phyloP scores from a whole-genome alignment of 148 eudicot species.

The Cornus suecica region DNA sequence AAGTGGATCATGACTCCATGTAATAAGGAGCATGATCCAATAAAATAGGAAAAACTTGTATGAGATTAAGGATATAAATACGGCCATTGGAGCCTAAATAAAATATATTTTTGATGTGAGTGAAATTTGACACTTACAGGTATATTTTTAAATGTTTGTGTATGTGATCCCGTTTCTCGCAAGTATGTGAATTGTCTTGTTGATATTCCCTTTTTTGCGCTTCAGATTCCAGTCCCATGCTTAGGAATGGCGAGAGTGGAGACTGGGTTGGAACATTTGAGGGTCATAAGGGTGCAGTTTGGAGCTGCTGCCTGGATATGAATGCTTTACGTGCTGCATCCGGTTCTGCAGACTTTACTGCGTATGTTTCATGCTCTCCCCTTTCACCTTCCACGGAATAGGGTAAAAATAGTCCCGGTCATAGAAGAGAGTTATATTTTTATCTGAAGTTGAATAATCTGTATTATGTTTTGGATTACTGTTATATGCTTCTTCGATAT shows the following conservation, averaged over 20 bases:
- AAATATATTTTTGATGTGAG: too few relatives aligned
- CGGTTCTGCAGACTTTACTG: constrained; percentile 82
- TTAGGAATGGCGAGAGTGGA: constrained; percentile 89
- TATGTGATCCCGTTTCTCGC: background rate
- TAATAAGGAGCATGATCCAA: too few relatives aligned
- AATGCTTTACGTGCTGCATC: constrained; percentile 78
- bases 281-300: constrained; percentile 92
- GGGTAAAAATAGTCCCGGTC: background rate
- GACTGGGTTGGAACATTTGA: constrained; percentile 92
- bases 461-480: background rate
- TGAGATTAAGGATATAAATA: too few relatives aligned
- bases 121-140: too few relatives aligned
- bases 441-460: constrained; percentile 6
- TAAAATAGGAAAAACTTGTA: too few relatives aligned
- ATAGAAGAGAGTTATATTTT: background rate
- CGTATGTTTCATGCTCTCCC: constrained; percentile 38
- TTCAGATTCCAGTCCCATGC: constrained; percentile 80
- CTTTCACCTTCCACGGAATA: background rate
- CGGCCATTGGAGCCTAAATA: too few relatives aligned
- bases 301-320: constrained; percentile 84
- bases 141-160: background rate
- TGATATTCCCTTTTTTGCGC: background rate
- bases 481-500: background rate
- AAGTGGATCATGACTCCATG: too few relatives aligned
- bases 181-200: background rate